These are phyloP conservation scores for Olyra latifolia DNA, from an alignment of 176 grass and related monocot species.

Conservation along the genomic window DNA sequence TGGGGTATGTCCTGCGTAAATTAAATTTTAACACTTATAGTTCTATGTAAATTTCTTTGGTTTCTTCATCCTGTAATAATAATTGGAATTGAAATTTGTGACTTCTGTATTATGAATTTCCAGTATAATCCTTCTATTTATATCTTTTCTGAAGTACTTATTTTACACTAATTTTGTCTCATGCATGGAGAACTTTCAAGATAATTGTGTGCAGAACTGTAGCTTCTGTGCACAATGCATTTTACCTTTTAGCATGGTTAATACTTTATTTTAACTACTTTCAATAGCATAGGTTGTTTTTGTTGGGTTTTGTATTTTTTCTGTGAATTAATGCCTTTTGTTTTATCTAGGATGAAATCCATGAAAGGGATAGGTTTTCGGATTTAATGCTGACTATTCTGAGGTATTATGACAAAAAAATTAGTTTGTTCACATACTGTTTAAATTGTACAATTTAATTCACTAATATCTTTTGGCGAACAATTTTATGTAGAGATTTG, in stretches of 20 bases:
- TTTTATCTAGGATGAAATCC: constrained; percentile 85
- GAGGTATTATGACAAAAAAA: constrained; percentile 55
- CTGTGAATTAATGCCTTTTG: constrained; percentile 24
- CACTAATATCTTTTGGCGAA: constrained; percentile 18
- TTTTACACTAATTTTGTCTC: not conserved
- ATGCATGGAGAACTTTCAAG: not conserved
- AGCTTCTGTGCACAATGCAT: not conserved
- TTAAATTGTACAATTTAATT: constrained; percentile 23
- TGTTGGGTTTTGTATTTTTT: constrained; percentile 17
- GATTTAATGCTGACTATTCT: constrained; percentile 97
- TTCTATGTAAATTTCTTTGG: not conserved
- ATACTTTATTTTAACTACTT: constrained; percentile 4
- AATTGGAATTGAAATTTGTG: constrained; percentile 5
- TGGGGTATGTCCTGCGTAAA: not conserved
- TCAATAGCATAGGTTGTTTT: not conserved
- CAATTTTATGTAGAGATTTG: constrained; percentile 70
- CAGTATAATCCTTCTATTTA: not conserved
- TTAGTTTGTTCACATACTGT: constrained; percentile 2
- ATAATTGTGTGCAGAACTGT: not conserved
- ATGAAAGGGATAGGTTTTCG: constrained; percentile 98
- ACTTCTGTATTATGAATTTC: not conserved
- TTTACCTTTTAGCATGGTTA: not conserved
- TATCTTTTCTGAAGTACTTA: constrained; percentile 2
- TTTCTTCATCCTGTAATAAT: not conserved
- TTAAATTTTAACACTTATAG: not conserved